Conservation (phyloP, 2,329 filamentous ascomycete species). For the Aspergillus aculeatinus region DNA sequence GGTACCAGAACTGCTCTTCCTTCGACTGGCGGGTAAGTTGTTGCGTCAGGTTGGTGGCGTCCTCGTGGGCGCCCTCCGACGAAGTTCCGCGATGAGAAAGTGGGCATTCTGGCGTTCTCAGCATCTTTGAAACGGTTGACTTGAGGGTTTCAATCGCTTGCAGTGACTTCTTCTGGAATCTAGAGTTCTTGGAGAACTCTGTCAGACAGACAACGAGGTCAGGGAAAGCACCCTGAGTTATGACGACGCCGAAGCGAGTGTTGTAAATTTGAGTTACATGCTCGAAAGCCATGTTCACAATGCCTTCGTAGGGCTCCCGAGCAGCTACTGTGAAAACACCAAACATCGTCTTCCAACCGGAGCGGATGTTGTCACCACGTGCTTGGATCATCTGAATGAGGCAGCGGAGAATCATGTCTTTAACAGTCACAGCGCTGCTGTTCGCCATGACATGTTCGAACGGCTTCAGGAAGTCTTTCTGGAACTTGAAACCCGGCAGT, state of each 20-base stretch:
- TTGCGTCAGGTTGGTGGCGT: conserved; percentile 53
- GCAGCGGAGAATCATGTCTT: conserved; percentile 95
- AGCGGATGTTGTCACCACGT: conserved; percentile 91
- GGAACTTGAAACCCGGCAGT: conserved; percentile 97
- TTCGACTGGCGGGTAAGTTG: conserved; percentile 77
- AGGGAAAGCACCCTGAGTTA: conserved; percentile 93
- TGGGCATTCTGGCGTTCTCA: conserved; percentile 92
- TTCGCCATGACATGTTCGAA: conserved; percentile 98
- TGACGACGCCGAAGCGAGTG: conserved; percentile 90
- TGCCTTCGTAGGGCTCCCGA: conserved; percentile 86
- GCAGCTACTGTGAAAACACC: conserved; percentile 97
- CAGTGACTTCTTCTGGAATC: conserved; percentile 97
- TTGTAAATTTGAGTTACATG: conserved; percentile 96
- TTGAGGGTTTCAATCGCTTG: conserved; percentile 95
- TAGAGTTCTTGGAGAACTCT: conserved; percentile 97
- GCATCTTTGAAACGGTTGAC: conserved; percentile 89
- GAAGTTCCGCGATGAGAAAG: conserved; percentile 66
- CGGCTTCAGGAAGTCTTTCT: conserved; percentile 97
- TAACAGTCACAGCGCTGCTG: conserved; percentile 84
- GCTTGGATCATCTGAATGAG: conserved; percentile 99
- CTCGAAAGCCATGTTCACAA: conserved; percentile 95
- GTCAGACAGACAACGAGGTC: conserved; percentile 95
- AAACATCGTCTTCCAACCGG: conserved; percentile 99
- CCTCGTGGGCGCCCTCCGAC: conserved; percentile 44
- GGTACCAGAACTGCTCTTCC: conserved; percentile 98